Conservation (phyloP, 495 filamentous ascomycete genomes). For the Penicillium paradoxum region DNA sequence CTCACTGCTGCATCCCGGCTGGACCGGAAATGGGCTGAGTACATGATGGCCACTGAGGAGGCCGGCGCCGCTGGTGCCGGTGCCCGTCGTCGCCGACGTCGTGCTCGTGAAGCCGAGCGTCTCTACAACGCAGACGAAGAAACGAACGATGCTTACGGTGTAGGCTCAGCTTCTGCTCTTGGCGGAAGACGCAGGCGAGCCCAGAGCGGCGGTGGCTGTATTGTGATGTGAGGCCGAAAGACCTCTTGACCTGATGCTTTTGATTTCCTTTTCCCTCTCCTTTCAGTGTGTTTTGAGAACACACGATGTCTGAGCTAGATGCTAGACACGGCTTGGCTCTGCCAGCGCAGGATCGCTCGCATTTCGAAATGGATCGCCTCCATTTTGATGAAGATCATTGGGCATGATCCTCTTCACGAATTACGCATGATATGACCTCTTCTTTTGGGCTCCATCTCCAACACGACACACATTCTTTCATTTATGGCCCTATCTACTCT, state of each 20-base stretch:
- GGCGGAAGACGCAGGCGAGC: slow-evolving; percentile 46
- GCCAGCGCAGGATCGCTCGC: slow-evolving; percentile 16
- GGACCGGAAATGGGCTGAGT: slow-evolving; percentile 88
- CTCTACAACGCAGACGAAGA: slow-evolving; percentile 72
- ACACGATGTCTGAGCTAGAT: neutral
- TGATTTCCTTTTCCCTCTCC: neutral
- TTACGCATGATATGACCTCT: slow-evolving; percentile 1
- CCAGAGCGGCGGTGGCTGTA: slow-evolving; percentile 50
- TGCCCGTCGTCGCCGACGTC: slow-evolving; percentile 60
- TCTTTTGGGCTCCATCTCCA: neutral
- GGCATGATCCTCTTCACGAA: neutral
- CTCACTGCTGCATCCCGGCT: slow-evolving; percentile 63
- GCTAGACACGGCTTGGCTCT: neutral
- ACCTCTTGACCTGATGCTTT: neutral
- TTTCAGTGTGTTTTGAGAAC: slow-evolving; percentile 3
- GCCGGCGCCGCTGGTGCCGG: slow-evolving; percentile 65
- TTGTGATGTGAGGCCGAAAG: slow-evolving; percentile 47
- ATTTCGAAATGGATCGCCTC: neutral
- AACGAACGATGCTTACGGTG: slow-evolving; percentile 42
- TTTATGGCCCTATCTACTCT: neutral
- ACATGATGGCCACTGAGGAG: slow-evolving; percentile 89
- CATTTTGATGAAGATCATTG: neutral
- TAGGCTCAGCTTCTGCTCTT: slow-evolving; percentile 18
- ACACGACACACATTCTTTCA: neutral
- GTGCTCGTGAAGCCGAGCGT: slow-evolving; percentile 70